These are phyloP conservation scores for Thelonectria discophora DNA, from an alignment of 2,329 filamentous ascomycete genomes.

Conservation along the genomic window DNA sequence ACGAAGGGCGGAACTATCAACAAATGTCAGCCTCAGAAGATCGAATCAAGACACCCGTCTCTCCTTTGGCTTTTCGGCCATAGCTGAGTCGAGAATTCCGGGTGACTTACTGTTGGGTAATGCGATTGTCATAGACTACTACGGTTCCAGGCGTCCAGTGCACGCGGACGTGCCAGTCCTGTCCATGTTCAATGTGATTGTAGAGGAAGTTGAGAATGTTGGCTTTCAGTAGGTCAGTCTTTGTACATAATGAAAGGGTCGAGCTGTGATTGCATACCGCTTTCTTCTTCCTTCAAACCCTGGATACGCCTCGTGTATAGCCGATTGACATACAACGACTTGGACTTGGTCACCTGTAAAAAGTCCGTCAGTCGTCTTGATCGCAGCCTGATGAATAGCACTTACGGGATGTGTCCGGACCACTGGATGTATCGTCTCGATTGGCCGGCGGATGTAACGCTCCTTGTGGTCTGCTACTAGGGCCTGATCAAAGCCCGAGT, in stretches of 20 bases:
- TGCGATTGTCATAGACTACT: conserved; percentile 57
- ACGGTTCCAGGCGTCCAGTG: conserved; percentile 70
- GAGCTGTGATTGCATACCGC: conserved; percentile 57
- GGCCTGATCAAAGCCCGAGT: conserved; percentile 20
- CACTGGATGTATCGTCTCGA: conserved; percentile 62
- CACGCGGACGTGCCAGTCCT: conserved; percentile 71
- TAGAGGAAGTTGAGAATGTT: conserved; percentile 70
- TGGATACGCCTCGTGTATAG: conserved; percentile 69
- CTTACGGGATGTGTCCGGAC: conserved; percentile 47
- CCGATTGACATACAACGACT: conserved; percentile 73
- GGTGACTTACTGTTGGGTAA: conserved; percentile 24
- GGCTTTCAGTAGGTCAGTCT: not conserved
- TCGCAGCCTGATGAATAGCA: no score
- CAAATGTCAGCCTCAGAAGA: not conserved
- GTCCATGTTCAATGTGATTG: conserved; percentile 70
- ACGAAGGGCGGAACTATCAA: conserved; percentile 16
- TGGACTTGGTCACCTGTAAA: conserved; percentile 4
- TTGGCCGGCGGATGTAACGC: conserved; percentile 11
- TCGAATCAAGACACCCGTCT: not conserved
- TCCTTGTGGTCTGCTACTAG: conserved; percentile 10
- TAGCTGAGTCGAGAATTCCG: not conserved
- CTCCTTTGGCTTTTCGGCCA: not conserved
- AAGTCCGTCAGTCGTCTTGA: no score
- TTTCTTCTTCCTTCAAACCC: conserved; percentile 75
- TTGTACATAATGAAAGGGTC: not conserved